Evolutionary conservation across 2,329 filamentous ascomycete species (phyloP).

Genomic region (Sporothrix brasiliensis): DNA sequence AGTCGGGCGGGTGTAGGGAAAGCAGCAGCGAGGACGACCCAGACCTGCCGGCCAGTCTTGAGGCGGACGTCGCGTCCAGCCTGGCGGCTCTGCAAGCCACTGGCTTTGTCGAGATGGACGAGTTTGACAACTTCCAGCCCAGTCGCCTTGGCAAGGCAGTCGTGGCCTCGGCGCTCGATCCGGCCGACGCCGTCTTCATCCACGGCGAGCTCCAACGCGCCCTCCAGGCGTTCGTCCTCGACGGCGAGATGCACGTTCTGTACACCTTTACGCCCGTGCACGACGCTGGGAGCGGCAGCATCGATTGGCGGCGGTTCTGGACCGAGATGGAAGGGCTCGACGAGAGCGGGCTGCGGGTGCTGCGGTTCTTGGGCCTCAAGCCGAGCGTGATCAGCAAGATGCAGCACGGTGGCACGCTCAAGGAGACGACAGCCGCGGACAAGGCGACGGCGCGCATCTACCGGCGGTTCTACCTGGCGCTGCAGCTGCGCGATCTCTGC

Average conservation of each 20-base stretch:
- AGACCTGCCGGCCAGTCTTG: constrained; percentile 13
- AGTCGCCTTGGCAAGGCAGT: constrained; percentile 71
- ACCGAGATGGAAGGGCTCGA: constrained; percentile 71
- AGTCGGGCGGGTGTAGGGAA: constrained; percentile 46
- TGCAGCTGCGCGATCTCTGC: constrained; percentile 77
- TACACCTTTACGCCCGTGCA: constrained; percentile 78
- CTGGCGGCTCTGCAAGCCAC: constrained; percentile 44
- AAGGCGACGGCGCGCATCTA: constrained; percentile 65
- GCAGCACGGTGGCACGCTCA: constrained; percentile 68
- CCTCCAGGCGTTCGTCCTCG: constrained; percentile 74
- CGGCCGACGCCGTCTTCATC: constrained; percentile 74
- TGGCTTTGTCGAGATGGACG: constrained; percentile 55
- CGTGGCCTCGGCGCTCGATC: constrained; percentile 71
- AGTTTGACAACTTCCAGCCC: constrained; percentile 57
- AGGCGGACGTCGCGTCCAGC: constrained; percentile 58
- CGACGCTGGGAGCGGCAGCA: constrained; percentile 46
- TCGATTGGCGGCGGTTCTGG: constrained; percentile 74
- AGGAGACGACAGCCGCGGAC: constrained; percentile 64
- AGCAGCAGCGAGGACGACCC: constrained; percentile 36
- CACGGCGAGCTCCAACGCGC: constrained; percentile 69
- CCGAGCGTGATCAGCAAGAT: constrained; percentile 68
- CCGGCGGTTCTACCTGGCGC: constrained; percentile 71
- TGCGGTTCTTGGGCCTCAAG: constrained; percentile 69
- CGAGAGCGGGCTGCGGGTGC: constrained; percentile 69
- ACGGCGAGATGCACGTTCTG: constrained; percentile 77